Conservation (phyloP, 495 filamentous ascomycete genomes). For the Tuber magnatum region DNA sequence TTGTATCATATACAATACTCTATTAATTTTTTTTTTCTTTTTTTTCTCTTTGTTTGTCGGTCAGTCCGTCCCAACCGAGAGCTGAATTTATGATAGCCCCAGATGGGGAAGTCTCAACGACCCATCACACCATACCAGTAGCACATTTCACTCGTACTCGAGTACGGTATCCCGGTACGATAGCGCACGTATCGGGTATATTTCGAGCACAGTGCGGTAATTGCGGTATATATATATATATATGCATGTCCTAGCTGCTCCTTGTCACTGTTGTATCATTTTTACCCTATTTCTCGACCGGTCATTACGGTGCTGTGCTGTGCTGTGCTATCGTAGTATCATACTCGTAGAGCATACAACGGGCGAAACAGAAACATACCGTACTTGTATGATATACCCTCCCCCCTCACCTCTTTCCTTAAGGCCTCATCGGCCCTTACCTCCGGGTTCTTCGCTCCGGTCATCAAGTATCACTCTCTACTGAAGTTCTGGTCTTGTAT, state of each 20-base stretch:
- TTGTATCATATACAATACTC: too few relatives aligned
- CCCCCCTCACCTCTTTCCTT: too few relatives aligned
- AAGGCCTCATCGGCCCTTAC: neutral
- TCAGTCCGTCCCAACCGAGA: neutral
- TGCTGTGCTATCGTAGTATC: too few relatives aligned
- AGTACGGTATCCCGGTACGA: neutral
- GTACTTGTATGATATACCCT: too few relatives aligned
- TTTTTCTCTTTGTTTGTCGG: too few relatives aligned
- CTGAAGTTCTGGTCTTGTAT: neutral
- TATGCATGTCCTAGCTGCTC: neutral
- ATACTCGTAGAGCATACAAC: too few relatives aligned
- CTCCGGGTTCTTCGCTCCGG: neutral
- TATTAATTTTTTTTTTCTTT: too few relatives aligned
- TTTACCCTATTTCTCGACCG: too few relatives aligned
- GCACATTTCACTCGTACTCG: neutral
- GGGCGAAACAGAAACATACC: neutral
- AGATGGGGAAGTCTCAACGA: neutral
- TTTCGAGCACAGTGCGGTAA: too few relatives aligned
- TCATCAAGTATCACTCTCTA: neutral
- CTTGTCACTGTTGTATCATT: neutral
- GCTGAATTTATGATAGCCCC: too few relatives aligned
- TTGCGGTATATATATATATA: neutral
- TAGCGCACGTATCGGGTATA: neutral
- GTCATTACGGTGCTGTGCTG: too few relatives aligned
- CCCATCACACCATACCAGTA: neutral